A percentile compares a stretch with the other conserved stretches of the same genome.
Conservation (phyloP, 2,329 filamentous ascomycete genomes). For the Diaporthe ilicicola region DNA sequence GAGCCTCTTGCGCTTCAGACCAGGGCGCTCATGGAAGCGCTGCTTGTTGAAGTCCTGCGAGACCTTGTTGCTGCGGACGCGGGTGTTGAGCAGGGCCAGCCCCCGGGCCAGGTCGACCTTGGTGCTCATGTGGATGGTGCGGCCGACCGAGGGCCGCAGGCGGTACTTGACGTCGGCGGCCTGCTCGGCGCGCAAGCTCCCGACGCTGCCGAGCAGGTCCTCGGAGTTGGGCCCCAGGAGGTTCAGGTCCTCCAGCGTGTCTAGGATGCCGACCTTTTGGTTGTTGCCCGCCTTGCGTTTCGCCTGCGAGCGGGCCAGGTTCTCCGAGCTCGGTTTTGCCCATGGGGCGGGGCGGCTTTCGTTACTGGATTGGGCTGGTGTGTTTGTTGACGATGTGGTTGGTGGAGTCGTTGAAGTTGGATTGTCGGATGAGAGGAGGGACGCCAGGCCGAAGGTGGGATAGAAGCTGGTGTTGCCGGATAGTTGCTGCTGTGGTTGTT, state of each 20-base stretch:
- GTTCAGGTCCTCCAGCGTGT: slow-evolving; percentile 35
- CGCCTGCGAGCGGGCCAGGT: not conserved
- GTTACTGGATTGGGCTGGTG: not conserved
- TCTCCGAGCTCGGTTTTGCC: not conserved
- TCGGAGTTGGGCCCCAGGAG: slow-evolving; percentile 37
- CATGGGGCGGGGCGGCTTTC: not conserved
- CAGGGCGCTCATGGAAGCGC: slow-evolving; percentile 77
- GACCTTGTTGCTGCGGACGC: slow-evolving; percentile 63
- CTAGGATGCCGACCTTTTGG: slow-evolving; percentile 36
- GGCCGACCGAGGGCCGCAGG: slow-evolving; percentile 53
- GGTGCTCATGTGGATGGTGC: slow-evolving; percentile 50
- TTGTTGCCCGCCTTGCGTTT: not conserved
- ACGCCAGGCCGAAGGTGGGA: not conserved
- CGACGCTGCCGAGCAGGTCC: slow-evolving; percentile 37
- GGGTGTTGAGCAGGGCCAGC: slow-evolving; percentile 50
- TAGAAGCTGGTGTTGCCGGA: not conserved
- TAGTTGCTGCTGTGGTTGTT: not conserved
- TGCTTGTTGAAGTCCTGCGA: slow-evolving; percentile 64
- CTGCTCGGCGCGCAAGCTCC: slow-evolving; percentile 31
- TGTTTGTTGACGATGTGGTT: not conserved
- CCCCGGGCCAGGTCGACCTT: slow-evolving; percentile 56
- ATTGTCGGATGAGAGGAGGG: not conserved
- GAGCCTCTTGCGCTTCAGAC: slow-evolving; percentile 80
- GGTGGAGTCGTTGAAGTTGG: not conserved
- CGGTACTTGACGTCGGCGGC: slow-evolving; percentile 43